Conservation (phyloP, 805 yeast species). For the Kluyveromyces lactis region DNA sequence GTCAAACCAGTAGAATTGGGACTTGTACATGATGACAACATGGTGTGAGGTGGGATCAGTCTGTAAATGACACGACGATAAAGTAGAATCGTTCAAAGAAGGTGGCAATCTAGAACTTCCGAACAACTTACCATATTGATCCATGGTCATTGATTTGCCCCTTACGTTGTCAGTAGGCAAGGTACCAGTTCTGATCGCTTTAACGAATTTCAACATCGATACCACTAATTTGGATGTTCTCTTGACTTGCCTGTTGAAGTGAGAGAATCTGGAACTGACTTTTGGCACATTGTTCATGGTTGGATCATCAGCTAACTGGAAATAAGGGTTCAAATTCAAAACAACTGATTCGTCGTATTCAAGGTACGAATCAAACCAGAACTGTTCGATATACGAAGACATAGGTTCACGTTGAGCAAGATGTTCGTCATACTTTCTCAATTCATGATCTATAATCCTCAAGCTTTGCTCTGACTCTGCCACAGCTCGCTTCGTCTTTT, state of each 20-base stretch:
- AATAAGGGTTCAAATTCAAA: conserved; percentile 84
- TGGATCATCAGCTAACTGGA: conserved; percentile 86
- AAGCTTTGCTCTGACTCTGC: conserved; percentile 30
- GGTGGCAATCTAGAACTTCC: conserved; percentile 88
- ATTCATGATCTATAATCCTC: conserved; percentile 43
- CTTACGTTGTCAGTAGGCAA: conserved; percentile 62
- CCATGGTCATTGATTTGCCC: conserved; percentile 75
- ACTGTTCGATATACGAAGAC: conserved; percentile 83
- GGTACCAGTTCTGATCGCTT: conserved; percentile 69
- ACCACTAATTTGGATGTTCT: conserved; percentile 75
- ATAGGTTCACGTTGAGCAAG: conserved; percentile 54
- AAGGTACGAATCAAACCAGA: conserved; percentile 88
- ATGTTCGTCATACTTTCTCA: conserved; percentile 55
- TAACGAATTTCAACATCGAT: conserved; percentile 69
- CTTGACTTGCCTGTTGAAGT: conserved; percentile 47
- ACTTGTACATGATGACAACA: conserved; percentile 70
- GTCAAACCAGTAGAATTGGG: conserved; percentile 93
- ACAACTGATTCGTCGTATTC: conserved; percentile 87
- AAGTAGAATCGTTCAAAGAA: conserved; percentile 39
- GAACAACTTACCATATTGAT: conserved; percentile 78
- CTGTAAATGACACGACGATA: conserved; percentile 61
- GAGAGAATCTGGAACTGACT: conserved; percentile 18
- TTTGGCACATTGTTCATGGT: conserved; percentile 35
- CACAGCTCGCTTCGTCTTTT: conserved; percentile 46
- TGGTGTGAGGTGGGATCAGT: conserved; percentile 70